Base-by-base conservation (phyloP, 192 early-diverging fungal genomes). In the Umbelopsis vinacea region DNA sequence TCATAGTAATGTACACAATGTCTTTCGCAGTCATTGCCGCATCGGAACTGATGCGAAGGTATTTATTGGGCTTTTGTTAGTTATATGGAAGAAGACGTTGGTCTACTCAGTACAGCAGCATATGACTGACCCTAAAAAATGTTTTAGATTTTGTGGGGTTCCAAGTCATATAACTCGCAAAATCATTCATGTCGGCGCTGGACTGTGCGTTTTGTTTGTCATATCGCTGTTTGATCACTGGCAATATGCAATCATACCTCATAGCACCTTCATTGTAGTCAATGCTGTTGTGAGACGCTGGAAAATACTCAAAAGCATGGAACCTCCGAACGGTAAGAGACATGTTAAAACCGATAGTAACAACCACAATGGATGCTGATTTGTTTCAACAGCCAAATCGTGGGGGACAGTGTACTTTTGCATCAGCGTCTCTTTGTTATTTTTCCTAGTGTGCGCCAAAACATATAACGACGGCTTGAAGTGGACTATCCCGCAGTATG, bases 401-500 rank as follows among this genome's bases (percentile, higher is more conserved):
- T 63, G 57, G 57, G 75, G 75, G 7, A 77, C 75, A 9, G 50
- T 77, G 22, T 77, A 77, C 26, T 77, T 77, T 52, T 50, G 63
- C 33, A 67, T 77, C 70, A 71, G 70, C 7, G 33, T 46, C 29
- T 38, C 75, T 46, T 37, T 46, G 11, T 46, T 77, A 11, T 72
- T 72, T 35, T 29, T 72, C 11, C 37, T 45, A n/a, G 23, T 47
- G 40, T 55, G 22, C 33, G 24, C 48, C 21, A 35, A 22, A 14
- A 63, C 57, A 63, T 69, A 66, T 26, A 66, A 76, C 52, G 11
- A 46, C 3, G 69, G 69, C 8, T 52, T 35, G 24, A 52, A 52
- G 47, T 54, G 47, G 57, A 63, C 57, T 24, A 22, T 52, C 2
- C 69, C 50, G 23, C 38, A 60, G 3, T 50, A 71, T 26, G 21